Evolutionary conservation across 305 asterid species (phyloP).

Genomic region (Fraxinus platypoda): DNA sequence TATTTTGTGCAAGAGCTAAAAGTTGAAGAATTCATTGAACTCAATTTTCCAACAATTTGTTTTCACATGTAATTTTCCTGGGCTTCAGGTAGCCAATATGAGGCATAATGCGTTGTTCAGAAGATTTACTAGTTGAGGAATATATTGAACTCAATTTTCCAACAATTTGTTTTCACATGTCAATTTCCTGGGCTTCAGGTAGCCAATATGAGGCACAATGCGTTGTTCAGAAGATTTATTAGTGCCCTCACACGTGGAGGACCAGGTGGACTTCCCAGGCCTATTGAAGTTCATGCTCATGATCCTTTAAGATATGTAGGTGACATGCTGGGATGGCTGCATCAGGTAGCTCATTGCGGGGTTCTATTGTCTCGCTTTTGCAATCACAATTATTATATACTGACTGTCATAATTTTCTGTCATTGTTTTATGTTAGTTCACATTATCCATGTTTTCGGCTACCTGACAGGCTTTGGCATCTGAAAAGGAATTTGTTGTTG

Average conservation of each 20-base stretch:
- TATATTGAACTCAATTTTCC: constrained; percentile 8
- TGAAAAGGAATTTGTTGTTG: constrained; percentile 96
- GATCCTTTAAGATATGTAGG: constrained; percentile 98
- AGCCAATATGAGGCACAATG: constrained; percentile 98
- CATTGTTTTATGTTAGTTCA: background rate
- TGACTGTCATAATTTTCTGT: background rate
- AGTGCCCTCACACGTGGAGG: constrained; percentile 99
- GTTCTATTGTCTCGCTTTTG: background rate
- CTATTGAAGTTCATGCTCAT: constrained; percentile 98
- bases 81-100: constrained; percentile 86
- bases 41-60: constrained; percentile 19
- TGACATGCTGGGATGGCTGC: constrained; percentile 99
- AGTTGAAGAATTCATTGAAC: constrained; percentile 9
- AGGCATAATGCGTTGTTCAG: constrained; percentile 95
- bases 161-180: constrained; percentile 13
- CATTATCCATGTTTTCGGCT: constrained; percentile 21
- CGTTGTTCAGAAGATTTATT: constrained; percentile 93
- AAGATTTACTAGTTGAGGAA: constrained; percentile 1
- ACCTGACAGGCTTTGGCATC: constrained; percentile 87
- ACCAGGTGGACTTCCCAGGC: constrained; percentile 97
- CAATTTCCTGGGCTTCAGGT: constrained; percentile 46
- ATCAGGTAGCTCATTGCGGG: constrained; percentile 57
- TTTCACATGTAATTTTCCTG: constrained; percentile 13
- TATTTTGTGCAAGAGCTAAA: constrained; percentile 30
- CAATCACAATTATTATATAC: background rate